Base-by-base conservation (phyloP, 31 red algal genomes). In the Asparagopsis taxiformis region DNA sequence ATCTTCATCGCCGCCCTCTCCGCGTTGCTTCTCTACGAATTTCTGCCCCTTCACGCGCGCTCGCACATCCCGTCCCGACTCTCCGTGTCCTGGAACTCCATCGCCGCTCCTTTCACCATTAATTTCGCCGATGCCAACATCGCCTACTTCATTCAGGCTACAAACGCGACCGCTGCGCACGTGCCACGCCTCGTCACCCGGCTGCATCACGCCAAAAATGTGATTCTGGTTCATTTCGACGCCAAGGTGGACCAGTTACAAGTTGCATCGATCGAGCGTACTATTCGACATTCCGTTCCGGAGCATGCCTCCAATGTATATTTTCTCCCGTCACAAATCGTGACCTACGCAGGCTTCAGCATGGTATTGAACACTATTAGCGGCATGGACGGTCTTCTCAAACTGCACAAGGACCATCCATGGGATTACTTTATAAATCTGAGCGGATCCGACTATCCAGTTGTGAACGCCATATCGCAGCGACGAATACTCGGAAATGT, bases 401-500 rank as follows among this genome's bases (percentile, higher is more conserved):
- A 57, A 0, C 48, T 39, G 9, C 28, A 67, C 16, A 1, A 34
- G 3, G 35, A 49, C 0, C 25, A 3, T 1, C 22, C 1, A 3
- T 95, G 92, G 92, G 59, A 89, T 19, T 95, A 67, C 70, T 86
- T 79, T 39, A 95, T 95, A 64, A 95, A 95, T 50, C 38, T 95
- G 20, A 64, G 49, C 6, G 92, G 80, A 2, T 66, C 84, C 17
- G 92, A 95, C 65, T 95, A 95, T 70, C 92, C 92, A 31, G 50
- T 95, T 23, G 59, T 94, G 21, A 34, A 44, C 29, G 22, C 56
- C 16, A 9, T 8, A 1, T 23, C 1, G 4, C 24, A 74, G 63
- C 73, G 84, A 7, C 44, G 35, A 13, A 22, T 91, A 15, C 88
- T 91, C 1, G 76, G 64, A 7, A 46, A 46, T 13, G 41, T 46